phyloP scores from a whole-genome alignment of 495 filamentous ascomycete species.

The Penicillium samsonianum region DNA sequence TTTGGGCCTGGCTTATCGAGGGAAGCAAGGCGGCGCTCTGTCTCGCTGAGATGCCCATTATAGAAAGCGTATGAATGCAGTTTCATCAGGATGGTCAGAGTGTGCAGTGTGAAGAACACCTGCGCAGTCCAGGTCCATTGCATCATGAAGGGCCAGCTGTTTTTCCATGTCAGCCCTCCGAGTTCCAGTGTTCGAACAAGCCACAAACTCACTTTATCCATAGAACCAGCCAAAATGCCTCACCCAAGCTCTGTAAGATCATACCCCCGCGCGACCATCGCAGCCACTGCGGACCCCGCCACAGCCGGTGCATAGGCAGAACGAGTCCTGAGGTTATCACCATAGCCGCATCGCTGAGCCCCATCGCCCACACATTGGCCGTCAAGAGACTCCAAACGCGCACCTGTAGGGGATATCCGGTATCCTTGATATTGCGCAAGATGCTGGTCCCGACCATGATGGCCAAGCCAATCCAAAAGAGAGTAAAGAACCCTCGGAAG shows the following conservation, averaged over 20 bases:
- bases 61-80: constrained; percentile 99
- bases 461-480: constrained; percentile 95
- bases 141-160: constrained; percentile 79
- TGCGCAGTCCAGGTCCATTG: constrained; percentile 94
- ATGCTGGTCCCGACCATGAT: constrained; percentile 96
- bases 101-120: constrained; percentile 90
- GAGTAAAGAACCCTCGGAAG: constrained; percentile 94
- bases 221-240: constrained; percentile 73
- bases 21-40: constrained; percentile 70
- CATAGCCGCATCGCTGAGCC: constrained; percentile 81
- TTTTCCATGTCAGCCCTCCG: constrained; percentile 23
- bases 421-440: constrained; percentile 91
- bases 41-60: constrained; percentile 91
- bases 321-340: constrained; percentile 69
- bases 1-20: constrained; percentile 77
- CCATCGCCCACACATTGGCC: constrained; percentile 84
- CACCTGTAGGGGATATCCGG: constrained; percentile 78
- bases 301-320: constrained; percentile 73
- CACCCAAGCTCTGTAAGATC: constrained; percentile 77
- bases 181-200: neutral
- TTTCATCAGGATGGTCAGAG: constrained; percentile 92
- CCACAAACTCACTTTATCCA: constrained; percentile 69
- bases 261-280: constrained; percentile 78
- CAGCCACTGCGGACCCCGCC: constrained; percentile 55
- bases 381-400: constrained; percentile 86